Evolutionary conservation across 495 filamentous ascomycete species (phyloP), one percentile per base, ranked within the genome.

Genomic region (Aspergillus mulundensis): DNA sequence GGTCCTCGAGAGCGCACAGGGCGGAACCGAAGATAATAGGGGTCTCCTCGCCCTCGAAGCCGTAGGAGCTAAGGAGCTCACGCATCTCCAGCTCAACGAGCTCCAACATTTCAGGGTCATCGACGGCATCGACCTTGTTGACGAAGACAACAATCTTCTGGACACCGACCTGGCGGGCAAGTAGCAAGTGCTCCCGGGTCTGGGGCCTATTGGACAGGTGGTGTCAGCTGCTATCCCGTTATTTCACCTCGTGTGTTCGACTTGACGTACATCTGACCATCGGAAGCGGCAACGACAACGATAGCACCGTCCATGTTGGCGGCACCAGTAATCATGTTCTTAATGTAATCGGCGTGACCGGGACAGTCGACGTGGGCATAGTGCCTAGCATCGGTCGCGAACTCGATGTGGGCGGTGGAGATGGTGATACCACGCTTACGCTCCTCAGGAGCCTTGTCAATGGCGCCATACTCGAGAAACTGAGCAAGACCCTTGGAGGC

Each of bases 21-120:
- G 94, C 94, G 62, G 95, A 97, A 59, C 94, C 94, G 75, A 98
- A 82, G 69, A 98, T 77, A 69, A 98, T 95, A 54, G 94, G 94
- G 52, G 94, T 97, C 61, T 95, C 88, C 70, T 98, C 94, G 63
- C 95, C 94, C 72, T 98, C 95, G 75, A 98, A 98, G 44, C 91
- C 91, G 72, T 98, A 98, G 60, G 82, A 84, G 57, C 67, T 83
- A 54, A 98, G 86, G 30, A 97, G 87, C 75, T 98, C 94, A 66
- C 94, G 89, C 94, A 98, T 98, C 78, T 98, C 94, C 85, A 98
- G 93, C 83, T 98, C 94, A 67, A 98, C 94, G 50, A 98, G 87
- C 78, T 98, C 94, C 84, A 98, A 86, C 94, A 98, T 98, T 76
- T 98, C 94, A 44, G 87, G 86, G 78, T 98, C 94, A 59, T 98